Evolutionary conservation across 1,284 basidiomycete species (phyloP).

Genomic region (Leccinum subatratum): DNA sequence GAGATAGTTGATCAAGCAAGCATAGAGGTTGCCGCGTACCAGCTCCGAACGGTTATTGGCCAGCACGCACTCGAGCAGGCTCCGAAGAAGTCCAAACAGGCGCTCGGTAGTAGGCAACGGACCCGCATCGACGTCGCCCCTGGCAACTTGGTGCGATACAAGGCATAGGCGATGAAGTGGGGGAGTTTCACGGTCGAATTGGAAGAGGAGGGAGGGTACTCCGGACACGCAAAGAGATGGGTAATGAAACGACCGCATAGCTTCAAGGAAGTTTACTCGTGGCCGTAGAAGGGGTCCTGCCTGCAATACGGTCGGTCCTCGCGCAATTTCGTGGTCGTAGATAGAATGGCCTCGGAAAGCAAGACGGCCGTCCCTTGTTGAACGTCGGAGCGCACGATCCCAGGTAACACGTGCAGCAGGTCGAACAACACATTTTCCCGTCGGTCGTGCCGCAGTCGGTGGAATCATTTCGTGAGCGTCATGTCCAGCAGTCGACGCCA

Average conservation of each 20-base stretch:
- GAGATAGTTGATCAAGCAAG: slow-evolving; percentile 83
- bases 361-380: background rate
- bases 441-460: slow-evolving; percentile 68
- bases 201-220: background rate
- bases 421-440: slow-evolving; percentile 86
- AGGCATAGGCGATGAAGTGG: too few relatives aligned
- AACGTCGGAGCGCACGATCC: slow-evolving; percentile 51
- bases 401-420: slow-evolving; percentile 73
- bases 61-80: slow-evolving; percentile 72
- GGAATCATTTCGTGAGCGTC: background rate
- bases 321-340: background rate
- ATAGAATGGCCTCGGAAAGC: background rate
- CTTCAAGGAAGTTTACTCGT: too few relatives aligned
- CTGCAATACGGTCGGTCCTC: too few relatives aligned
- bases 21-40: slow-evolving; percentile 95
- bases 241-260: too few relatives aligned
- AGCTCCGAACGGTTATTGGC: slow-evolving; percentile 78
- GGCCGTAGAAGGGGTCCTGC: too few relatives aligned
- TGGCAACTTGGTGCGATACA: slow-evolving; percentile 27
- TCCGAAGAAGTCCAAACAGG: slow-evolving; percentile 69
- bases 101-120: slow-evolving; percentile 76
- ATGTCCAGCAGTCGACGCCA: slow-evolving; percentile 77
- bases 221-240: too few relatives aligned
- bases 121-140: slow-evolving; percentile 59
- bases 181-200: too few relatives aligned